Conservation (phyloP, 129 eudicot species). For the Heracleum sosnowskyi region DNA sequence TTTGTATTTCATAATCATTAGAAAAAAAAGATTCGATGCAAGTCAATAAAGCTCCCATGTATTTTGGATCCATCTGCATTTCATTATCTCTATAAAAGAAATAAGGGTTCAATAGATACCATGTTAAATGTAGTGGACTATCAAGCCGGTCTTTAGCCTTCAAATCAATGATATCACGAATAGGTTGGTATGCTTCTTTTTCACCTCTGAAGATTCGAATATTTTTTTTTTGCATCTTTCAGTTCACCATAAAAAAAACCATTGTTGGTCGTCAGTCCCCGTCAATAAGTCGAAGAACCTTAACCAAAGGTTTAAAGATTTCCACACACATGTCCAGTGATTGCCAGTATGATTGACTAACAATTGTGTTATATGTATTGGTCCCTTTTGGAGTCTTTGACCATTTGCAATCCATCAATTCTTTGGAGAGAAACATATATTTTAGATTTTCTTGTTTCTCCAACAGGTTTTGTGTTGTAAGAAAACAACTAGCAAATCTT, state of each 20-base stretch:
- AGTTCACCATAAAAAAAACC: background rate
- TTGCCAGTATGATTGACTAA: constrained; percentile 11
- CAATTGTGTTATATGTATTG: background rate
- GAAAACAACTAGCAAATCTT: too few relatives aligned
- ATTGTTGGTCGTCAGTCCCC: background rate
- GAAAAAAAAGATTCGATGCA: background rate
- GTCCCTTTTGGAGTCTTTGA: constrained; percentile 1
- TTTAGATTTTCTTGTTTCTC: too few relatives aligned
- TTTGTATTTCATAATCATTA: background rate
- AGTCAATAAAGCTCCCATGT: background rate
- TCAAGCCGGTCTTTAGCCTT: background rate
- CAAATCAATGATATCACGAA: background rate
- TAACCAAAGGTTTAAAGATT: background rate
- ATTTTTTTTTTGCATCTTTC: background rate
- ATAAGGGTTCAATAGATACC: background rate
- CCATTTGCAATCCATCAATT: constrained; percentile 10
- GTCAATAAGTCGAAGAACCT: background rate
- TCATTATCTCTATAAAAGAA: background rate
- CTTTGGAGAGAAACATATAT: background rate
- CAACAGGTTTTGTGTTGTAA: too few relatives aligned
- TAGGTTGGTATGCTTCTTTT: background rate
- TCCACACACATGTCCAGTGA: background rate
- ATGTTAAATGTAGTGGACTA: background rate
- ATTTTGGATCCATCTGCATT: background rate
- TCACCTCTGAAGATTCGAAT: too few relatives aligned